A percentile compares a stretch with the other conserved stretches of the same genome.
Evolutionary conservation across 495 filamentous ascomycete genomes (phyloP).

Genomic region (Cenococcum geophilum): DNA sequence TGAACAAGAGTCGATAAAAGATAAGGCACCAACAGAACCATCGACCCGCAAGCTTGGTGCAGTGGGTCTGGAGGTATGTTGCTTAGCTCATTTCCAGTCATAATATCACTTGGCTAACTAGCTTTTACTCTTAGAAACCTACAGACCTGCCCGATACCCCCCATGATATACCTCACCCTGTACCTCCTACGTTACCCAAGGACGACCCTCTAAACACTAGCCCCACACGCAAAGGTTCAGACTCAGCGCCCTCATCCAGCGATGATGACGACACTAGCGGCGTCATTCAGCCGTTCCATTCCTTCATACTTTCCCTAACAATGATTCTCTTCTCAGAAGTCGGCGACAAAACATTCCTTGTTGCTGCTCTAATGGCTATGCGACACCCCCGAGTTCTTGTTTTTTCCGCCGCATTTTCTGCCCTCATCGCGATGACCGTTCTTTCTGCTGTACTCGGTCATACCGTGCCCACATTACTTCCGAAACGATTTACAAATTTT

Average conservation of each 20-base stretch:
- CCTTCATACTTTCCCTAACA: constrained; percentile 82
- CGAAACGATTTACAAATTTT: constrained; percentile 80
- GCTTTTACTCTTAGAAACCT: constrained; percentile 58
- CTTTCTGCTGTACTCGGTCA: constrained; percentile 96
- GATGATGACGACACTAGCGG: constrained; percentile 48
- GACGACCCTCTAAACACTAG: constrained; percentile 60
- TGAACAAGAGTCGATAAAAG: constrained; percentile 53
- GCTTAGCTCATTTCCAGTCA: neutral
- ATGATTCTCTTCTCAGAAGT: constrained; percentile 98
- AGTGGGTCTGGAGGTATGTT: constrained; percentile 61
- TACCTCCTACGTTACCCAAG: constrained; percentile 48
- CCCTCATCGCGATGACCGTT: constrained; percentile 87
- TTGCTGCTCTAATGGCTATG: constrained; percentile 98
- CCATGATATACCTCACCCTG: constrained; percentile 68
- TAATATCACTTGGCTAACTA: constrained; percentile 23
- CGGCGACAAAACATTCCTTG: constrained; percentile 96
- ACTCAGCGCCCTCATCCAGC: constrained; percentile 30
- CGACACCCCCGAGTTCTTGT: constrained; percentile 89
- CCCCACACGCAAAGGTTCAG: constrained; percentile 37
- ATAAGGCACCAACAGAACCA: constrained; percentile 41
- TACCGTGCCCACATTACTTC: constrained; percentile 83
- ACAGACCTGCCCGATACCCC: constrained; percentile 71
- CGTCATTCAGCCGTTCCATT: constrained; percentile 80
- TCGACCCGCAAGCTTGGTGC: constrained; percentile 38
- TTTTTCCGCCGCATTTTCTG: constrained; percentile 88